Base-by-base conservation (phyloP, 2,329 filamentous ascomycete genomes). In the Lecanicillium sp. region DNA sequence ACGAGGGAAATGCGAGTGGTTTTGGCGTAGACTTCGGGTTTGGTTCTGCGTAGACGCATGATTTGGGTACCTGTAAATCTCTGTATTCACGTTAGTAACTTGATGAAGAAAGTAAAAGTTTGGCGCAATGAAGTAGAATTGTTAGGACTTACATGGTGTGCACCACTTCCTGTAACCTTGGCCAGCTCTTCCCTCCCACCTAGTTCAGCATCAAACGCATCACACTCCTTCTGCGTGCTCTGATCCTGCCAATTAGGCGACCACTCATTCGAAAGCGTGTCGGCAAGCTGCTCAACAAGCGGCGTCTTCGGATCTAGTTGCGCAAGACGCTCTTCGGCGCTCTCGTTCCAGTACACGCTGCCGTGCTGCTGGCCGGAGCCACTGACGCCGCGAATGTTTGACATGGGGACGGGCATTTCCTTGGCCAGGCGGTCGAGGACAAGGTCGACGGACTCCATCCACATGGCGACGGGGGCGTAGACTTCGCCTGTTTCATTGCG, bases 181-280 rank as follows among this genome's bases (percentile, higher is more conserved):
- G 92, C 92, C 50, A 98, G 64, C 45, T 72, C 70, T 51, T 82
- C 72, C 3, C 75, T 68, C 6, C 69, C 69, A 1, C 84, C 85
- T 7, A 95, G 64, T 38, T 70, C 67, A 5, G 67, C 72, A 58
- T 96, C 89, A 55, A 96, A 96, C 46, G 76, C 71, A 57, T 95
- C 88, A 56, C 89, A 95, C 64, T 98, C 85, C 48, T 71, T 71
- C 65, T 95, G 88, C 2, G 92, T 96, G 63, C 88, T 95, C 45
- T 89, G 83, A 59, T 98, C 92, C 64, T 96, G 92, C 92, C 92
- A 98, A 60, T 96, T 98, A 7, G 92, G 92, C 48, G 86, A 88
- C 64, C 80, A 89, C 4, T 84, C 80, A 58, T 94, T 83, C 13
- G 88, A 84, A 55, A 96, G 85, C 0, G 83, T 84, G 3, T 63